A percentile compares a stretch with the other conserved stretches of the same genome.
phyloP scores from a whole-genome alignment of 1,139 yeast genomes.

The Diutina catenulata region DNA sequence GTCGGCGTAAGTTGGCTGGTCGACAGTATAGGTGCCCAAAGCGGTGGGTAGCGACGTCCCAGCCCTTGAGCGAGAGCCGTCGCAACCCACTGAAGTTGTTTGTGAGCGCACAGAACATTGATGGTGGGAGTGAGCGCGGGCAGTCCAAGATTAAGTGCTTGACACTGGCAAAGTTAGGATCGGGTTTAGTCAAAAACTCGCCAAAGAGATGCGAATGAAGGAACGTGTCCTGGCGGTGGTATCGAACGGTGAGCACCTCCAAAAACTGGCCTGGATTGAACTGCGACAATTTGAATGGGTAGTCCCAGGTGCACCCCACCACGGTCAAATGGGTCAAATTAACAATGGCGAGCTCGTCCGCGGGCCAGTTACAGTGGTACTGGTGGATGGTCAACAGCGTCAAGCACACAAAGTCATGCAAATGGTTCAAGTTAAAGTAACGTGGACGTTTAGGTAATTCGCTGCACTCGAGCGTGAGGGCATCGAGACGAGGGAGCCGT shows the following conservation, averaged over 20 bases:
- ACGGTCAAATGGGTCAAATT: background rate
- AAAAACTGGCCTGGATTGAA: constrained; percentile 2
- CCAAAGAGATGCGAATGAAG: background rate
- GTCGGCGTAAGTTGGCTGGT: too few species aligned
- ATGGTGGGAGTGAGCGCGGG: background rate
- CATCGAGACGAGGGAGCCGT: background rate
- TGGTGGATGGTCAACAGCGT: background rate
- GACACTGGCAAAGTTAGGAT: background rate
- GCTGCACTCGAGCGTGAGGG: background rate
- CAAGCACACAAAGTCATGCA: background rate
- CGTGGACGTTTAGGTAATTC: background rate
- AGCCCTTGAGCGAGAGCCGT: background rate
- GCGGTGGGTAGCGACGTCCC: background rate
- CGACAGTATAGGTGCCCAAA: background rate
- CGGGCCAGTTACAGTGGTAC: background rate
- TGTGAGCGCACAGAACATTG: background rate
- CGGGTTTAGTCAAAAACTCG: background rate
- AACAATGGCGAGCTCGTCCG: background rate
- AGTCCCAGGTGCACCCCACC: constrained; percentile 4
- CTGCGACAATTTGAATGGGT: constrained; percentile 1
- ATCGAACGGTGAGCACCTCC: background rate
- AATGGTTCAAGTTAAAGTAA: background rate
- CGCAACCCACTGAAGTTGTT: background rate
- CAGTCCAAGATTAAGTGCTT: background rate
- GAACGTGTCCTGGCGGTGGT: background rate